These are phyloP conservation scores for Triadica sebifera DNA, from an alignment of 345 rosid genomes.

Conservation along the genomic window DNA sequence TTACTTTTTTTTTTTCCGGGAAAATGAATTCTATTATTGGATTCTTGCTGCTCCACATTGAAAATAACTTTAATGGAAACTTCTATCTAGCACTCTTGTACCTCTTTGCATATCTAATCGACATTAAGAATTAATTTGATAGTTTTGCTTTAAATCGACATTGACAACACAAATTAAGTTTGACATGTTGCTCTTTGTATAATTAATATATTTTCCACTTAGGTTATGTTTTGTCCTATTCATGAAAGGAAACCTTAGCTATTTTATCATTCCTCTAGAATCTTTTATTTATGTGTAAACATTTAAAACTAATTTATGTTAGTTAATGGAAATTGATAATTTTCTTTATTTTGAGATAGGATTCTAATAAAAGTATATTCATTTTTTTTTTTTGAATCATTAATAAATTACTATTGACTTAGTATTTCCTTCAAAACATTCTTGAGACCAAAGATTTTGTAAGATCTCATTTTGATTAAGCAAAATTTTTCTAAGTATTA, in stretches of 20 bases:
- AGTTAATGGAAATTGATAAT: too few relatives aligned
- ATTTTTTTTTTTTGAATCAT: neutral
- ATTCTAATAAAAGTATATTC: too few relatives aligned
- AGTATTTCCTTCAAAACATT: neutral
- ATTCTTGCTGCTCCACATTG: neutral
- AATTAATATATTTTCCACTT: neutral
- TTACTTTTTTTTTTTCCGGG: too few relatives aligned
- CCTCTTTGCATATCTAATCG: neutral
- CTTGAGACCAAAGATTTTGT: conserved; percentile 15
- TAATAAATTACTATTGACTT: conserved; percentile 2
- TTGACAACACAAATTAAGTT: neutral
- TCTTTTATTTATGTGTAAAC: neutral
- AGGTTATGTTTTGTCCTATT: neutral
- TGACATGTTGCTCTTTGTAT: neutral
- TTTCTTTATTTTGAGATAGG: too few relatives aligned
- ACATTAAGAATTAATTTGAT: neutral
- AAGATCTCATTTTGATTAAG: conserved; percentile 25
- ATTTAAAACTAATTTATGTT: neutral
- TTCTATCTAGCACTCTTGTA: neutral
- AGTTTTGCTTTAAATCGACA: neutral
- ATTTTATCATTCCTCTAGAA: too few relatives aligned
- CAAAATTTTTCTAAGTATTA: neutral
- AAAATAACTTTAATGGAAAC: neutral
- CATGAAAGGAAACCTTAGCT: neutral
- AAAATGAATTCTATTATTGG: neutral